Conservation (phyloP, 2,329 filamentous ascomycete species). For the Diaporthe nobilis region DNA sequence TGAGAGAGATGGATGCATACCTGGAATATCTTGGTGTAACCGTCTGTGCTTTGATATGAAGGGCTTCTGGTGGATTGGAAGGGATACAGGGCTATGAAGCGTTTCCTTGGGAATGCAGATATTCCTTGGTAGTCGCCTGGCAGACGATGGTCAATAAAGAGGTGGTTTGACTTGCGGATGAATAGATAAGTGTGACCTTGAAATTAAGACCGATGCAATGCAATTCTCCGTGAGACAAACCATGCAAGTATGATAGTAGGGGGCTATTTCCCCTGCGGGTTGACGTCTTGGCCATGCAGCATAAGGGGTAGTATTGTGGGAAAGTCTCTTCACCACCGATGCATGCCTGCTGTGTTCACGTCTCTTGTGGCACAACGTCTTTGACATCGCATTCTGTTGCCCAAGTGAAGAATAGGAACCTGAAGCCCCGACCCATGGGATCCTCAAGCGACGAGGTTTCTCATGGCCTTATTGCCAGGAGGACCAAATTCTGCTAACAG, state of each 20-base stretch:
- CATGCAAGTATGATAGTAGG: no score
- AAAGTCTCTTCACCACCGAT: not conserved
- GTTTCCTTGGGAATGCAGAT: no score
- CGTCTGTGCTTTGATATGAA: not conserved
- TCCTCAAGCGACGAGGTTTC: no score
- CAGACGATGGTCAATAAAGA: not conserved
- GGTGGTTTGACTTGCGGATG: not conserved
- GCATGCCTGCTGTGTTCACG: not conserved
- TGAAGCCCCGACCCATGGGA: not conserved
- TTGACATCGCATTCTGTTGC: constrained; percentile 1
- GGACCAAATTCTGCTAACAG: not conserved
- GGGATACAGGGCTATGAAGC: not conserved
- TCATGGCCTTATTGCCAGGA: not conserved
- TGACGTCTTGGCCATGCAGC: not conserved
- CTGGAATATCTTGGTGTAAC: not conserved
- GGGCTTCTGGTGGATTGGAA: not conserved
- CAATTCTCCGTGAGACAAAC: not conserved
- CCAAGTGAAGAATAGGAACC: not conserved
- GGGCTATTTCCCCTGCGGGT: no score
- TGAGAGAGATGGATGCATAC: no score
- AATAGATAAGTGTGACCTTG: not conserved
- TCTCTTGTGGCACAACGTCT: not conserved
- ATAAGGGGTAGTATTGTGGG: not conserved
- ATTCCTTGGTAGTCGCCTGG: not conserved
- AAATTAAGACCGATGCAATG: not conserved